Percentiles rank a stretch among this genome's conserved stretches.
Evolutionary conservation across 1,284 basidiomycete species (phyloP).

Genomic region (Irpex sp.): DNA sequence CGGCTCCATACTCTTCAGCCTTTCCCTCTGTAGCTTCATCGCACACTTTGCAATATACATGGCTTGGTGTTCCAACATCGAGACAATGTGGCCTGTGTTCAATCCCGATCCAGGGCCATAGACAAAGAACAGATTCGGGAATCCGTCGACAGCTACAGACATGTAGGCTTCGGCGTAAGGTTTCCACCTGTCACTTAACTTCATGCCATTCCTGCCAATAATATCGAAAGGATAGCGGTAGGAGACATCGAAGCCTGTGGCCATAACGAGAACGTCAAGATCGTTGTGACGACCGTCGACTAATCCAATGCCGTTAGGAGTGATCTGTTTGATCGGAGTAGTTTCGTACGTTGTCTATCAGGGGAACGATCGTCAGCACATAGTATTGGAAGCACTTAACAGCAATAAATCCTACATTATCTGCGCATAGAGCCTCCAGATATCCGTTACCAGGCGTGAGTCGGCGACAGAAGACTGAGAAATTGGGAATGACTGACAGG

Average conservation of each 20-base stretch:
- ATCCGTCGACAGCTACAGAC: slow-evolving; percentile 61
- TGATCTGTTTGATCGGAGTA: slow-evolving; percentile 56
- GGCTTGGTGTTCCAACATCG: slow-evolving; percentile 63
- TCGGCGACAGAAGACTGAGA: slow-evolving; percentile 64
- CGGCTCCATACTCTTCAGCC: slow-evolving; percentile 64
- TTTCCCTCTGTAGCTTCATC: slow-evolving; percentile 66
- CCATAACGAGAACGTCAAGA: slow-evolving; percentile 58
- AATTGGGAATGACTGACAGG: slow-evolving; percentile 61
- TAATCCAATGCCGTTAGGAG: slow-evolving; percentile 62
- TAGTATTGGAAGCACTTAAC: background rate
- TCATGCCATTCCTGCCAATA: slow-evolving; percentile 55
- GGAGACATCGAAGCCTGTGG: slow-evolving; percentile 56
- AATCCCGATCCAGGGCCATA: slow-evolving; percentile 64
- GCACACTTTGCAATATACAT: slow-evolving; percentile 61
- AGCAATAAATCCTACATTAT: slow-evolving; percentile 52
- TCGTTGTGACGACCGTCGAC: slow-evolving; percentile 59
- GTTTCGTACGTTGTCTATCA: slow-evolving; percentile 60
- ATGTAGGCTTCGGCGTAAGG: slow-evolving; percentile 67
- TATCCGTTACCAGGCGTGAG: slow-evolving; percentile 75
- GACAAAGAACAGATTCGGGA: slow-evolving; percentile 68
- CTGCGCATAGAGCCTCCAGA: slow-evolving; percentile 66
- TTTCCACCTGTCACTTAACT: slow-evolving; percentile 55
- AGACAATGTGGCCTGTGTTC: slow-evolving; percentile 59
- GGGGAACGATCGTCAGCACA: too few relatives aligned
- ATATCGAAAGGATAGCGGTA: slow-evolving; percentile 60